phyloP scores from a whole-genome alignment of 192 early-diverging fungal species.

The Backusella psychrophila region DNA sequence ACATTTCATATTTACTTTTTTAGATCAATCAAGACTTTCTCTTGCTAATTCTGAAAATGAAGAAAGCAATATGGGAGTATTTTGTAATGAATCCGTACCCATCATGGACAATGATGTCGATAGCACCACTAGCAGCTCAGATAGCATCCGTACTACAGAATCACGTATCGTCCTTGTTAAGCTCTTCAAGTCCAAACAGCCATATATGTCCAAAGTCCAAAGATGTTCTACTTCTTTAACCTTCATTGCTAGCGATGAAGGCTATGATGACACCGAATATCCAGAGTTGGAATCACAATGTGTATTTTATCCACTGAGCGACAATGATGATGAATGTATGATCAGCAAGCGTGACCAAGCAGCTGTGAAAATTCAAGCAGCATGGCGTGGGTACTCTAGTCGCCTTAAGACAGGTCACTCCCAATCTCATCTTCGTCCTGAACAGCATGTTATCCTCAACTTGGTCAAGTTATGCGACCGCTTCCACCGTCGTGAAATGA shows the following conservation, averaged over 20 bases:
- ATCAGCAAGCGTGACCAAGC: background rate
- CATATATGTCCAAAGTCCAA: background rate
- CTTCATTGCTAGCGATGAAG: slow-evolving; percentile 12
- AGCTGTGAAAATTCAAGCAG: slow-evolving; percentile 20
- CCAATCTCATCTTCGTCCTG: background rate
- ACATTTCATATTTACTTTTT: background rate
- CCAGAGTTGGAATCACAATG: slow-evolving; percentile 19
- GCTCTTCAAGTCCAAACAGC: background rate
- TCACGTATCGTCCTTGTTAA: slow-evolving; percentile 1
- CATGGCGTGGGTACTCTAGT: slow-evolving; percentile 16
- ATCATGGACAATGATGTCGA: background rate
- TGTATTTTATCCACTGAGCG: slow-evolving; percentile 17
- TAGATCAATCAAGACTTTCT: background rate
- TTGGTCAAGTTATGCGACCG: background rate
- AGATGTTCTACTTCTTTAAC: background rate
- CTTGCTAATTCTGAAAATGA: slow-evolving; percentile 10
- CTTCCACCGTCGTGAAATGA: slow-evolving; percentile 13
- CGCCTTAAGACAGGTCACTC: background rate
- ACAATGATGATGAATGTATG: background rate
- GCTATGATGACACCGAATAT: slow-evolving; percentile 13
- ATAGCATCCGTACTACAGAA: background rate
- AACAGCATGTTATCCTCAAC: background rate
- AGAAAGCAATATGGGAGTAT: slow-evolving; percentile 3
- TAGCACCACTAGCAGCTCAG: background rate
- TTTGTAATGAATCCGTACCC: slow-evolving; percentile 10